A percentile compares a stretch with the other conserved stretches of the same genome.
These are phyloP conservation scores for Tuber microsphaerosporum DNA, from an alignment of 495 filamentous ascomycete species.

Conservation along the genomic window DNA sequence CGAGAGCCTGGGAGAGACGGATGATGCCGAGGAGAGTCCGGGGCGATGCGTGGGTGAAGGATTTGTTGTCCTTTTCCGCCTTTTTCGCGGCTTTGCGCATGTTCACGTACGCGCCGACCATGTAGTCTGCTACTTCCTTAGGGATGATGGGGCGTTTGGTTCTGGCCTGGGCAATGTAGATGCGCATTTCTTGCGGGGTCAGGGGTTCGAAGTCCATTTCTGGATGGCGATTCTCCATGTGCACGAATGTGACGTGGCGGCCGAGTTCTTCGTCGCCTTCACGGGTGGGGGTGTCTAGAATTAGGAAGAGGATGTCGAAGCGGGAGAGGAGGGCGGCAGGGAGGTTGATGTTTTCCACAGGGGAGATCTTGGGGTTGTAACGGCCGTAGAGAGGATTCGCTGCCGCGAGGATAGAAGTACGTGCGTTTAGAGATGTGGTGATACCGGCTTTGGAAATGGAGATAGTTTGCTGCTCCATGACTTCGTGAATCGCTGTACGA, in stretches of 20 bases:
- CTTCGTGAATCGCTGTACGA: constrained; percentile 96
- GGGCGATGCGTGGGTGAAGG: constrained; percentile 81
- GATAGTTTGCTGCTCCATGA: constrained; percentile 99
- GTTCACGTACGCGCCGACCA: constrained; percentile 89
- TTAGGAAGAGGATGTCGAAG: constrained; percentile 94
- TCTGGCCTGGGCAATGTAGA: constrained; percentile 89
- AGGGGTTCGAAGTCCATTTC: constrained; percentile 58
- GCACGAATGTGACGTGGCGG: constrained; percentile 89
- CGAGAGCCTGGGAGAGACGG: constrained; percentile 90
- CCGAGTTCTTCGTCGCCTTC: constrained; percentile 91
- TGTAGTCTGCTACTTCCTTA: constrained; percentile 79
- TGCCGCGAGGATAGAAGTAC: constrained; percentile 93
- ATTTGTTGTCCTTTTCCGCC: constrained; percentile 74
- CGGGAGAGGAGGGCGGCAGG: constrained; percentile 90
- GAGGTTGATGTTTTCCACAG: constrained; percentile 97
- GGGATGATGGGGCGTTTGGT: constrained; percentile 80
- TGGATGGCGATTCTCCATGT: constrained; percentile 93
- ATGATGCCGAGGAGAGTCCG: constrained; percentile 88
- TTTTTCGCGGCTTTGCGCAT: constrained; percentile 81
- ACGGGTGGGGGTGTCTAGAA: constrained; percentile 82
- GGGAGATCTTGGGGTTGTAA: constrained; percentile 93
- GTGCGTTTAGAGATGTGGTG: constrained; percentile 88
- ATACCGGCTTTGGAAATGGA: constrained; percentile 98
- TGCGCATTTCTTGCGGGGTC: constrained; percentile 81
- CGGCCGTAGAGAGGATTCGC: constrained; percentile 96